phyloP scores from a whole-genome alignment of 345 rosid genomes.

The Arabis alpina region DNA sequence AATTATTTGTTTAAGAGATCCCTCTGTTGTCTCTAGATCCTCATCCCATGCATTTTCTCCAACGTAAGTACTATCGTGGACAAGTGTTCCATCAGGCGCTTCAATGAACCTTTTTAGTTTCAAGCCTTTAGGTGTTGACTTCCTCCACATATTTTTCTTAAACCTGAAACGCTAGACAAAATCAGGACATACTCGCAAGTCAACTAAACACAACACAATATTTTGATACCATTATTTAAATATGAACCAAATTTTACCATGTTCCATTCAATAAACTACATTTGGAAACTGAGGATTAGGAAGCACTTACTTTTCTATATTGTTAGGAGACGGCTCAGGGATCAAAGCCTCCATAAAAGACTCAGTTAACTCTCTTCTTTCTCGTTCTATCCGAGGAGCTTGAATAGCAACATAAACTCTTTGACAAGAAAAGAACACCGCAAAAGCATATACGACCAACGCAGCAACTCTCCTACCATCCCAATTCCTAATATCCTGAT shows the following conservation, averaged over 20 bases:
- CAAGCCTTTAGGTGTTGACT: slow-evolving; percentile 80
- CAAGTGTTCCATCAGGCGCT: slow-evolving; percentile 77
- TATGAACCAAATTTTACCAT: slow-evolving; percentile 5
- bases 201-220: slow-evolving; percentile 8
- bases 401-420: slow-evolving; percentile 64
- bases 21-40: slow-evolving; percentile 59
- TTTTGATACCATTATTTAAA: neutral
- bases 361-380: slow-evolving; percentile 72
- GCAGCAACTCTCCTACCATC: slow-evolving; percentile 66
- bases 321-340: slow-evolving; percentile 86
- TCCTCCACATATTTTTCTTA: slow-evolving; percentile 87
- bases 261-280: neutral
- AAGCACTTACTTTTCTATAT: slow-evolving; percentile 65
- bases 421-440: slow-evolving; percentile 63
- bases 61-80: slow-evolving; percentile 80
- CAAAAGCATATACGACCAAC: slow-evolving; percentile 62
- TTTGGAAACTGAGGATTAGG: slow-evolving; percentile 7
- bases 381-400: slow-evolving; percentile 65
- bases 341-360: slow-evolving; percentile 96
- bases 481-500: slow-evolving; percentile 83
- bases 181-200: slow-evolving; percentile 36
- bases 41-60: slow-evolving; percentile 97
- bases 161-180: slow-evolving; percentile 55
- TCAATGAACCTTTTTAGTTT: slow-evolving; percentile 81
- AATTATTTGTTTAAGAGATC: slow-evolving; percentile 59